phyloP scores from a whole-genome alignment of 2,329 filamentous ascomycete genomes.

The Leptosphaerulina australis region DNA sequence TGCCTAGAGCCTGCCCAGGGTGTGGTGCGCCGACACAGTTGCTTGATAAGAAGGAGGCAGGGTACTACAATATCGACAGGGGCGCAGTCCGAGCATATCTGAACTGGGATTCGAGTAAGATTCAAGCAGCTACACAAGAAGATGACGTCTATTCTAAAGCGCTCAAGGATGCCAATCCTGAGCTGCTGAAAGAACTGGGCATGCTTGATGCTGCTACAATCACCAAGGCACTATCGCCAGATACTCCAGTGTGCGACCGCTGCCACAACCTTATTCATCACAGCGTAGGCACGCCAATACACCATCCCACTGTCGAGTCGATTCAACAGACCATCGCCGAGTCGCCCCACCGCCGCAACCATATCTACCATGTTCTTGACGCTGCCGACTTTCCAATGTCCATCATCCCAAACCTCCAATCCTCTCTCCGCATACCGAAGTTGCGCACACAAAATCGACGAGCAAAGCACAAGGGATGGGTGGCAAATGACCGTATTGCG shows the following conservation, averaged over 20 bases:
- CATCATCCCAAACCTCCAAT: constrained; percentile 76
- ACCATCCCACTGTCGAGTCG: constrained; percentile 79
- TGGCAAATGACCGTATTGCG: constrained; percentile 66
- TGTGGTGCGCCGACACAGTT: constrained; percentile 67
- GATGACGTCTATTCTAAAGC: constrained; percentile 48
- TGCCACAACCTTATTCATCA: constrained; percentile 86
- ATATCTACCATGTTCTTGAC: constrained; percentile 94
- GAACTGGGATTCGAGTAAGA: constrained; percentile 29
- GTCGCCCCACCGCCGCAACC: constrained; percentile 87
- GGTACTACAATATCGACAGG: constrained; percentile 61
- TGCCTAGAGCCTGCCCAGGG: constrained; percentile 65
- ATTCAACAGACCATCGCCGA: constrained; percentile 84
- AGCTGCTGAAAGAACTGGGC: constrained; percentile 40
- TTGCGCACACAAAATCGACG: constrained; percentile 82
- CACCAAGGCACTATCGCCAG: constrained; percentile 24
- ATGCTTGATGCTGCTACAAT: constrained; percentile 27
- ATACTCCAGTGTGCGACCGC: constrained; percentile 76
- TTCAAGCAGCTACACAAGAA: constrained; percentile 33
- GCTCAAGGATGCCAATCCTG: constrained; percentile 38
- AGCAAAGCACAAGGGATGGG: constrained; percentile 69
- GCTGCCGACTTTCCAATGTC: constrained; percentile 98
- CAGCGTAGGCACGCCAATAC: constrained; percentile 71
- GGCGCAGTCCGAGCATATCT: constrained; percentile 54
- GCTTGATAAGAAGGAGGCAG: constrained; percentile 59
- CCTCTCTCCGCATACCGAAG: constrained; percentile 71